These are phyloP conservation scores for Lecanoromycetidae sp. DNA, from an alignment of 2,329 filamentous ascomycete species.

Conservation along the genomic window DNA sequence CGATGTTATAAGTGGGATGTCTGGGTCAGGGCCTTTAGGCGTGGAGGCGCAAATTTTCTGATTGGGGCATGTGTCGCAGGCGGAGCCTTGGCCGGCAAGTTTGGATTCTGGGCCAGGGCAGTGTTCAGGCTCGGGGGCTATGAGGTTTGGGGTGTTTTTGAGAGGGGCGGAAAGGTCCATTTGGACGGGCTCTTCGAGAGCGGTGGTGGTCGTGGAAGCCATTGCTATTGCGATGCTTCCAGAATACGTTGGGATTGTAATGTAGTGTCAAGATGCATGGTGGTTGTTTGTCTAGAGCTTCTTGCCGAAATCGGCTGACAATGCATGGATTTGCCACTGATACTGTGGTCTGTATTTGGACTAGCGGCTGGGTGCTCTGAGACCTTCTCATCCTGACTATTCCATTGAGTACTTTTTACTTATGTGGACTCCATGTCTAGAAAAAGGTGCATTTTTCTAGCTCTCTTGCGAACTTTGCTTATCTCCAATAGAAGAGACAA, in stretches of 20 bases:
- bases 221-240: neutral
- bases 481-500: too few species aligned
- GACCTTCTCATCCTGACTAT: neutral
- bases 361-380: too few species aligned
- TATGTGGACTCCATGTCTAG: too few species aligned
- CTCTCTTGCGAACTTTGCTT: too few species aligned
- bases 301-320: too few species aligned
- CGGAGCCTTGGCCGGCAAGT: slow-evolving; percentile 54
- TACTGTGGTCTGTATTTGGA: too few species aligned
- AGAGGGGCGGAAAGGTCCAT: slow-evolving; percentile 65
- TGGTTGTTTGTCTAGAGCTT: too few species aligned
- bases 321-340: too few species aligned
- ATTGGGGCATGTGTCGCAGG: slow-evolving; percentile 90
- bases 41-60: slow-evolving; percentile 88
- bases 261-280: slow-evolving; percentile 10
- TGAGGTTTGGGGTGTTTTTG: slow-evolving; percentile 67
- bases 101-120: slow-evolving; percentile 65
- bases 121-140: slow-evolving; percentile 92
- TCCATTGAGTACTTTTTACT: too few species aligned
- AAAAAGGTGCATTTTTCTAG: too few species aligned
- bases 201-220: slow-evolving; percentile 57
- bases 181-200: slow-evolving; percentile 59
- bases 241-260: neutral
- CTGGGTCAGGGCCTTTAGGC: slow-evolving; percentile 89
- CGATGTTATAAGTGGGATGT: slow-evolving; percentile 76